These are phyloP conservation scores for Sclerotinia minor DNA, from an alignment of 2,329 filamentous ascomycete genomes.

Conservation along the genomic window DNA sequence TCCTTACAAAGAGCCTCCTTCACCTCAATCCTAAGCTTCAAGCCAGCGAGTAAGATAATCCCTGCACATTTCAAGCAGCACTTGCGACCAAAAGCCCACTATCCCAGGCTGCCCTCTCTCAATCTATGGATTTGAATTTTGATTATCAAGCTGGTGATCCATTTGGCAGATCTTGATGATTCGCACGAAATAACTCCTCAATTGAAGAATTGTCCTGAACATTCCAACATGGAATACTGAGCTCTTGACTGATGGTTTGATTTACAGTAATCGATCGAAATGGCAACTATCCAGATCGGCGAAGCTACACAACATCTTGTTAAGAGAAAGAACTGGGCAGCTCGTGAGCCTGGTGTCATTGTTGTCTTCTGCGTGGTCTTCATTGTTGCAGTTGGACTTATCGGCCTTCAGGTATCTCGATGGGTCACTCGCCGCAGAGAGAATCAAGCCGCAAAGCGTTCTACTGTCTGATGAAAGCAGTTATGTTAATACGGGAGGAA, in stretches of 20 bases:
- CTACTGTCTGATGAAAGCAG: slow-evolving; percentile 6
- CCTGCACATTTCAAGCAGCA: background rate
- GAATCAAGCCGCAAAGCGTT: background rate
- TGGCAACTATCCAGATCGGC: slow-evolving; percentile 30
- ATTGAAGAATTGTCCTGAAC: background rate
- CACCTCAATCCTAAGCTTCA: background rate
- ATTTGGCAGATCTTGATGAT: background rate
- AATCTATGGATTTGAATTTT: background rate
- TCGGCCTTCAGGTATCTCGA: slow-evolving; percentile 52
- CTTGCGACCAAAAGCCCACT: background rate
- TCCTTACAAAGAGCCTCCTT: background rate
- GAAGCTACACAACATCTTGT: slow-evolving; percentile 45
- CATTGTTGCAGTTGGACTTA: slow-evolving; percentile 53
- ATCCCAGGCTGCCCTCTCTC: background rate
- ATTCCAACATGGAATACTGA: background rate
- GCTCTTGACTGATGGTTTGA: slow-evolving; percentile 17
- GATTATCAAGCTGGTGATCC: background rate
- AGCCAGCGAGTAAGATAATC: background rate
- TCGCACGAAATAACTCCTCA: too few relatives aligned
- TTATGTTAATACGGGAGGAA: background rate
- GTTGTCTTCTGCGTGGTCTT: slow-evolving; percentile 63
- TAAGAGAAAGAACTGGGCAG: slow-evolving; percentile 59
- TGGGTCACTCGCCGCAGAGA: slow-evolving; percentile 42
- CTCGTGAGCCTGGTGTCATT: slow-evolving; percentile 58
- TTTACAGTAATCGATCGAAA: slow-evolving; percentile 26